Evolutionary conservation across 2,329 filamentous ascomycete genomes (phyloP), one percentile per base, ranked within the genome.

Genomic region (Pestalotiopsis sp.): DNA sequence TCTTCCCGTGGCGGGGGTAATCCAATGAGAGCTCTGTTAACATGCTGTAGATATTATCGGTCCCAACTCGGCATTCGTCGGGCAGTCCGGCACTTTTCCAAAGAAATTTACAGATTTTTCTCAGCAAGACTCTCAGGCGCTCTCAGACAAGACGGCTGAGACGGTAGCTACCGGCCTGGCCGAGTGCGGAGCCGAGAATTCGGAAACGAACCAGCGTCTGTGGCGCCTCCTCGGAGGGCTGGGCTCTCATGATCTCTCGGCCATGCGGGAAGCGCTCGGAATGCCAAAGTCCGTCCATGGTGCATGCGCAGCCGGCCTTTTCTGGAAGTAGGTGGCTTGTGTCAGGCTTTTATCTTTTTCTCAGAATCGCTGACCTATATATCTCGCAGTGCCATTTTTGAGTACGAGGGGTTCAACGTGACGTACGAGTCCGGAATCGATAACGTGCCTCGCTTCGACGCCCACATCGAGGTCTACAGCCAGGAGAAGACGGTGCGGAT

Each of bases 361-460:
- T 11, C n/a, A 36, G 14, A 59, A 7, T 27, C 20, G 57, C 57
- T 36, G 57, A 52, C 45, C 7, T 14, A 49, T n/a, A 52, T 52
- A 9, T n/a, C 45, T n/a, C 17, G 7, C 17, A 52, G 45, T 52
- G 45, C 45, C 6, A 52, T 52, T 3, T 52, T 52, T 9, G 45
- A 52, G 45, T 52, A 52, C n/a, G 45, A 52, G n/a, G 45, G 45
- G 17, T 59, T 59, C 57, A 86, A 81, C 0, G 78, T 86, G 3
- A 79, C 82, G n/a, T 88, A 87, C 69, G 86, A 88, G 70, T 82
- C 80, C 0, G 86, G 86, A 1, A 80, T 86, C 45, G 83, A 87
- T 69, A 71, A 76, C 0, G 81, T 88, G 4, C 83, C 85, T 1
- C 69, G 75, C n/a, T 85, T 84, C 68, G 83, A 85, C 67, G 81